Evolutionary conservation across 2,329 filamentous ascomycete genomes (phyloP).

Genomic region (Onygena corvina): DNA sequence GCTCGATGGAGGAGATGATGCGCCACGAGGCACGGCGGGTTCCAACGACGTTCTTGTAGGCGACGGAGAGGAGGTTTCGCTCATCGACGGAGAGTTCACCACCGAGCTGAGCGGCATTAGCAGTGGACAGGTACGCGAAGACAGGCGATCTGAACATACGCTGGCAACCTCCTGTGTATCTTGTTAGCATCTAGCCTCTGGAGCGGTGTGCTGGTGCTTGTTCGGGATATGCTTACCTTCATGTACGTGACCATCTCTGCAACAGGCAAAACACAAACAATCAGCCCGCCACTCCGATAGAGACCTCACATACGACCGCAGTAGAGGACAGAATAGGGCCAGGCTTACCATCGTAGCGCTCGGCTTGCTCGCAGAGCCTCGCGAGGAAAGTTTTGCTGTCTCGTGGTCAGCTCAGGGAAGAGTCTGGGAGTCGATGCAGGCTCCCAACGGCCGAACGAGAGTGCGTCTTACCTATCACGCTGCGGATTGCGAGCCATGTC

Average conservation of each 20-base stretch:
- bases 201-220: background rate
- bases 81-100: constrained; percentile 58
- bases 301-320: background rate
- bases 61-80: constrained; percentile 89
- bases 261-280: constrained; percentile 13
- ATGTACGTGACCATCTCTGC: constrained; percentile 96
- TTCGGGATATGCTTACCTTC: constrained; percentile 52
- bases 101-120: constrained; percentile 41
- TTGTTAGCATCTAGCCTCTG: constrained; percentile 9
- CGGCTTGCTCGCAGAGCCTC: constrained; percentile 98
- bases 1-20: constrained; percentile 99
- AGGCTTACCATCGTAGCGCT: constrained; percentile 86
- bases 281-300: constrained; percentile 11
- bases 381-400: constrained; percentile 98
- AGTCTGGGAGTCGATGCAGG: constrained; percentile 9
- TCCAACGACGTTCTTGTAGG: constrained; percentile 99
- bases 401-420: constrained; percentile 13
- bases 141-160: constrained; percentile 38
- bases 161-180: constrained; percentile 75
- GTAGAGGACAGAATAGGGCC: background rate
- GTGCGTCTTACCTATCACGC: constrained; percentile 55
- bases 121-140: constrained; percentile 8
- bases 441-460: constrained; percentile 15
- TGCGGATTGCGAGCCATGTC: constrained; percentile 28
- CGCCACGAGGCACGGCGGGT: constrained; percentile 97